Evolutionary conservation across 345 rosid species (phyloP).

Genomic region (Anacardium occidentale): DNA sequence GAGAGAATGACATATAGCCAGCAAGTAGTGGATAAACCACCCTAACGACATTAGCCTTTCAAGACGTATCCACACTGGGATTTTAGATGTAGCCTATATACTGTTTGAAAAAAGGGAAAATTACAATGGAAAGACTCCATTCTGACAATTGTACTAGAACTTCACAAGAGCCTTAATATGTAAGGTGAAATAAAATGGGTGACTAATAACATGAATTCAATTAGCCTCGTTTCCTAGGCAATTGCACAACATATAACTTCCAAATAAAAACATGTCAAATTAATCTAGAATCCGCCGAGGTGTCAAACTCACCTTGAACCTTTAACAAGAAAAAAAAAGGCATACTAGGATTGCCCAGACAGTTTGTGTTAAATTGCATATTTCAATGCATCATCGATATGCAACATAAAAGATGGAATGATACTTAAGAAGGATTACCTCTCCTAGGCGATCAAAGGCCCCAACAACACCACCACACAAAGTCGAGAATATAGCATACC

Average conservation of each 20-base stretch:
- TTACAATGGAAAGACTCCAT: no score
- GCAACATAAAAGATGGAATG: conserved; percentile 13
- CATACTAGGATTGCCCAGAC: not conserved
- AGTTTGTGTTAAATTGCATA: not conserved
- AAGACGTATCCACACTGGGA: not conserved
- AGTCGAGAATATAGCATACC: conserved; percentile 90
- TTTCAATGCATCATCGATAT: not conserved
- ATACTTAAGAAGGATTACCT: conserved; percentile 45
- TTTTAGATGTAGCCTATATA: not conserved
- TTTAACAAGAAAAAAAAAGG: not conserved
- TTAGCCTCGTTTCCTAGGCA: not conserved
- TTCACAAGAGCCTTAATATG: no score
- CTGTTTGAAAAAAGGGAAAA: not conserved
- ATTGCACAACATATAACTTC: conserved; percentile 1
- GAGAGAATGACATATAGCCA: not conserved
- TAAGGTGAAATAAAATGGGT: not conserved
- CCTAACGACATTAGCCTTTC: not conserved
- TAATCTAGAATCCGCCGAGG: not conserved
- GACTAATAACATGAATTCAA: no score
- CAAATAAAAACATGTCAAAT: not conserved
- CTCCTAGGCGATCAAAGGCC: conserved; percentile 95
- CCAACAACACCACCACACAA: conserved; percentile 88
- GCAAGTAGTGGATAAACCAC: not conserved
- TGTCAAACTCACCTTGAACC: not conserved
- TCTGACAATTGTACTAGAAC: not conserved